phyloP scores from a whole-genome alignment of 1,284 basidiomycete species.

The Cystobasidium sp. region DNA sequence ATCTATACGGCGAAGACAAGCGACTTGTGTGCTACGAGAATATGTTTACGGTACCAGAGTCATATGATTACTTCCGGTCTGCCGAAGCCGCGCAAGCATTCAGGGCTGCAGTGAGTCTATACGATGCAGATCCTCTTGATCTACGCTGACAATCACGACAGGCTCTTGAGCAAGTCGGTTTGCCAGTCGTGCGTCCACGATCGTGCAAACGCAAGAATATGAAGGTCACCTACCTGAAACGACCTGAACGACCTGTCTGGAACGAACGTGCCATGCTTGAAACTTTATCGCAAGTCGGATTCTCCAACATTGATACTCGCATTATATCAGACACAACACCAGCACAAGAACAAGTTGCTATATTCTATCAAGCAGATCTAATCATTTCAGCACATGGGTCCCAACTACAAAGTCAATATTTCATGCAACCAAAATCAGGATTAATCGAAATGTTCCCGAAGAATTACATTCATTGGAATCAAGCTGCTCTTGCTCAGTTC shows the following conservation, averaged over 20 bases:
- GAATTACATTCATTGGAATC: constrained; percentile 15
- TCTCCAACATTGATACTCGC: not conserved
- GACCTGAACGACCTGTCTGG: constrained; percentile 23
- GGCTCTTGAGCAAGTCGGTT: constrained; percentile 2
- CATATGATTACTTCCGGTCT: constrained; percentile 9
- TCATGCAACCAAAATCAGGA: constrained; percentile 3
- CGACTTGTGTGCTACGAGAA: constrained; percentile 18
- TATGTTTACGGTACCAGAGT: not conserved
- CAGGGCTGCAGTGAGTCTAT: constrained; percentile 1
- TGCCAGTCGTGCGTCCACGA: not conserved
- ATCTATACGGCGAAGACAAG: not conserved
- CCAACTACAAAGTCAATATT: constrained; percentile 20
- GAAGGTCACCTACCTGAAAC: not conserved
- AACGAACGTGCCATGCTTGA: constrained; percentile 3
- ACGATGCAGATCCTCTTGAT: not conserved
- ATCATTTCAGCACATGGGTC: constrained; percentile 21
- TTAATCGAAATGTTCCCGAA: constrained; percentile 24
- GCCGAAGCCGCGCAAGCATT: not conserved
- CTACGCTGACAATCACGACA: not conserved
- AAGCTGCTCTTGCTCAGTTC: not conserved
- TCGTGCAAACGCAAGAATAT: constrained; percentile 5
- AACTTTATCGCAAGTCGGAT: not conserved
- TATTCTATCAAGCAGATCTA: constrained; percentile 12
- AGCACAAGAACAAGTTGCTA: not conserved
- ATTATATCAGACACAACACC: constrained; percentile 9